Evolutionary conservation across 2,329 filamentous ascomycete species (phyloP).

Genomic region (Coniochaeta sp.): DNA sequence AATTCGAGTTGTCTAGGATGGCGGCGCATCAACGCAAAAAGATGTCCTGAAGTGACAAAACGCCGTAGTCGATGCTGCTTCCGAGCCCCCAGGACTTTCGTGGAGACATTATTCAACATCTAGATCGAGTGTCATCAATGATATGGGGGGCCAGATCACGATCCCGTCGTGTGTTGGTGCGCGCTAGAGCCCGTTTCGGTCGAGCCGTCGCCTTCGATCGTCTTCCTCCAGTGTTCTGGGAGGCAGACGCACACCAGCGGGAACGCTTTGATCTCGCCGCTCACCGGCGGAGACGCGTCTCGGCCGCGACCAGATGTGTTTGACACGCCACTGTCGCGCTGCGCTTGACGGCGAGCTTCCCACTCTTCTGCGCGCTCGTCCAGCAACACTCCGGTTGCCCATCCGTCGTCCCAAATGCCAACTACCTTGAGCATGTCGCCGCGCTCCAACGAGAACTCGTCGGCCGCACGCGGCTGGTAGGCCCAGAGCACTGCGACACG

Average conservation of each 20-base stretch:
- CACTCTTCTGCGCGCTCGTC: conserved; percentile 83
- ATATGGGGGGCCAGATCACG: conserved; percentile 12
- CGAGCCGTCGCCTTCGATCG: conserved; percentile 81
- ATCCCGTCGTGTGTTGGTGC: conserved; percentile 19
- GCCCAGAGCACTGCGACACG: conserved; percentile 91
- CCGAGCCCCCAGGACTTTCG: conserved; percentile 16
- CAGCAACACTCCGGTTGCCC: conserved; percentile 87
- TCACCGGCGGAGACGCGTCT: conserved; percentile 54
- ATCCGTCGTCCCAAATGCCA: conserved; percentile 98
- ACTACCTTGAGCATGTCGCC: conserved; percentile 98
- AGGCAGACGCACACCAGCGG: conserved; percentile 93
- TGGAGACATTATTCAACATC: conserved; percentile 22
- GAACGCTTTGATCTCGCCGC: conserved; percentile 93
- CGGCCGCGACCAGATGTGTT: conserved; percentile 59
- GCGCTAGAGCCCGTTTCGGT: conserved; percentile 53
- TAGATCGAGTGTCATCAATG: conserved; percentile 16
- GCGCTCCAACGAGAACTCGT: conserved; percentile 88
- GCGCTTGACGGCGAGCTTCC: conserved; percentile 66
- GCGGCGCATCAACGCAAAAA: conserved; percentile 4
- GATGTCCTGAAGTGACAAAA: conserved; percentile 15
- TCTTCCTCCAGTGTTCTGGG: conserved; percentile 93
- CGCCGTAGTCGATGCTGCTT: conserved; percentile 19
- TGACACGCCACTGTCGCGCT: conserved; percentile 90
- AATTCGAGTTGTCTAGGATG: conserved; percentile 1
- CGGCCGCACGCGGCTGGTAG: conserved; percentile 86